These are phyloP conservation scores for Onygenales sp. DNA, from an alignment of 2,329 filamentous ascomycete genomes.

Conservation along the genomic window DNA sequence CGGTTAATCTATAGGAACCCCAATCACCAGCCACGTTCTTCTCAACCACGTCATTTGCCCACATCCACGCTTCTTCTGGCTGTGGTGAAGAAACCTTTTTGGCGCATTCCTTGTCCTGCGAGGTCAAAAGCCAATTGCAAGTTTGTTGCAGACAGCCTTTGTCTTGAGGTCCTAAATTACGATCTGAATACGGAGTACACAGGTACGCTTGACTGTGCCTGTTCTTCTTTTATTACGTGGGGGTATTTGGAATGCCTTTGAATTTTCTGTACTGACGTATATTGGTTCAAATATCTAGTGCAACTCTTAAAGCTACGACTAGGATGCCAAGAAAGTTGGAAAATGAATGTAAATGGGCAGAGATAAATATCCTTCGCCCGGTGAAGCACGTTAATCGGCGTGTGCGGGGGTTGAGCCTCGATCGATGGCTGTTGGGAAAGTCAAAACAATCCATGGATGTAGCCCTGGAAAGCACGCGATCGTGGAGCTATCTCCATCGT, in stretches of 20 bases:
- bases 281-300: neutral
- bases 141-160: constrained; percentile 7
- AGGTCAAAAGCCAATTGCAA: constrained; percentile 12
- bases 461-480: too few species aligned
- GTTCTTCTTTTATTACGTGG: constrained; percentile 9
- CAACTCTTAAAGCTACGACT: too few species aligned
- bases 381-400: too few species aligned
- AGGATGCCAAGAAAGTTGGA: too few species aligned
- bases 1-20: constrained; percentile 6
- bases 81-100: constrained; percentile 9
- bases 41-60: constrained; percentile 12
- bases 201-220: constrained; percentile 7
- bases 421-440: too few species aligned
- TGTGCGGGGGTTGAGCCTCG: too few species aligned
- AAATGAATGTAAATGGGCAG: too few species aligned
- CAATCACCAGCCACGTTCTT: constrained; percentile 13
- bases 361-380: too few species aligned
- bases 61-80: constrained; percentile 13
- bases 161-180: constrained; percentile 8
- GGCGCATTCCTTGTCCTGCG: constrained; percentile 8
- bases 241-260: constrained; percentile 7
- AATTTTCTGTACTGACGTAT: neutral
- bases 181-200: constrained; percentile 5
- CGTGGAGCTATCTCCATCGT: too few species aligned
- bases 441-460: too few species aligned